Base-by-base conservation (phyloP, 257 asterid species). In the Solanum sitiens region DNA sequence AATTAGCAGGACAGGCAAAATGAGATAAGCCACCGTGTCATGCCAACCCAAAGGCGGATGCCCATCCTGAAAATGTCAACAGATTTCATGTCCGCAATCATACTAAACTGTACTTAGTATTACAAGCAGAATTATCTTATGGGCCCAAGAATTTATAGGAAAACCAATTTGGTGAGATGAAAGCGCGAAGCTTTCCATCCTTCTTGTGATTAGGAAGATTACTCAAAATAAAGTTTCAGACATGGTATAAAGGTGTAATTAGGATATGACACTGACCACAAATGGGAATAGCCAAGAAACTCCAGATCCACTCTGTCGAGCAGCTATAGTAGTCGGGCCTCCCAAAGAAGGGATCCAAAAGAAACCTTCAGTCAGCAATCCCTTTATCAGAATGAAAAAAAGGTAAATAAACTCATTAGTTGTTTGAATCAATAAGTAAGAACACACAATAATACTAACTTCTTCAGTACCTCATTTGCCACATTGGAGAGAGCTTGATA, bases 261-360 rank as follows among this genome's bases (percentile, higher is more conserved):
- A 50, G 71, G 86, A 50, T 50, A 30, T 82, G 86, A 50, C 21
- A 50, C 71, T 90, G 94, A 97, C 99, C 98, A 96, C 99, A 93
- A 97, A 97, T 0, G 99, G 99, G 75, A 97, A 84, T 70, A 97
- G 92, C 99, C 99, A 97, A 83, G 99, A 97, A 89, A 97, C 93
- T 84, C 98, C 99, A 65, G 99, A 71, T 87, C 99, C 99, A 89
- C 98, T 97, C 91, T 96, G 99, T 72, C 99, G 95, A 87, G 99
- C 99, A 88, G 99, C 99, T 88, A 97, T 94, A 71, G 99, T 83
- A 84, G 99, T 97, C 76, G 99, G 99, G 87, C 99, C 99, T 85
- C 99, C 99, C 98, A 97, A 89, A 89, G 99, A 97, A 89, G 99
- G 99, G 88, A 97, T 97, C 99, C 99, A 97, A 89, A 97, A 95